phyloP scores from a whole-genome alignment of 768 basidiomycete genomes.

The Rhizopogon vulgaris region DNA sequence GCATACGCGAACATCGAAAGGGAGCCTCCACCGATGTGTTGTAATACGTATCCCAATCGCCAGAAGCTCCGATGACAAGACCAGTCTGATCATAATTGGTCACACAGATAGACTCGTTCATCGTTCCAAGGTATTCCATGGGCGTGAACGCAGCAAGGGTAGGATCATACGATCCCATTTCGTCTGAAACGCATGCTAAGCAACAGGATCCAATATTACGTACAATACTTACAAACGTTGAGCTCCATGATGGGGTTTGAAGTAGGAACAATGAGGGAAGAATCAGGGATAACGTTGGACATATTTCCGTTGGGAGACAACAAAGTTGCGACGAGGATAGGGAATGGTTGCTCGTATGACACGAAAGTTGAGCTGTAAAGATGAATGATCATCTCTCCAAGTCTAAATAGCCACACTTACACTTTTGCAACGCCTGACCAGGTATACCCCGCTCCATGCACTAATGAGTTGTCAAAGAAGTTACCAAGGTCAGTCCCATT shows the following conservation, averaged over 20 bases:
- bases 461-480: slow-evolving; percentile 11
- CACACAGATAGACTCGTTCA: slow-evolving; percentile 8
- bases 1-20: background rate
- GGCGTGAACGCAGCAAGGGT: slow-evolving; percentile 33
- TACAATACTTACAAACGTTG: slow-evolving; percentile 9
- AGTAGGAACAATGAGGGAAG: slow-evolving; percentile 13
- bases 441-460: slow-evolving; percentile 19
- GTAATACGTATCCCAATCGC: slow-evolving; percentile 2
- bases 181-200: slow-evolving; percentile 1
- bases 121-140: slow-evolving; percentile 22
- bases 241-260: slow-evolving; percentile 22
- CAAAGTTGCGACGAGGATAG: slow-evolving; percentile 23
- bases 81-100: slow-evolving; percentile 13
- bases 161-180: slow-evolving; percentile 26
- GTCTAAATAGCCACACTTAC: slow-evolving; percentile 7
- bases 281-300: slow-evolving; percentile 4
- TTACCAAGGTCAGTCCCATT: slow-evolving; percentile 11
- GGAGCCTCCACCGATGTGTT: slow-evolving; percentile 1
- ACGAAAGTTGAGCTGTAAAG: slow-evolving; percentile 19
- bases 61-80: slow-evolving; percentile 24
- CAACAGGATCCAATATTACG: background rate
- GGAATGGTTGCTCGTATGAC: slow-evolving; percentile 27
- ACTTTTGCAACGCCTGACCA: slow-evolving; percentile 20
- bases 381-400: background rate
- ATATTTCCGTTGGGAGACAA: slow-evolving; percentile 15